phyloP scores from a whole-genome alignment of 768 basidiomycete genomes.

The Leccinum broughii region DNA sequence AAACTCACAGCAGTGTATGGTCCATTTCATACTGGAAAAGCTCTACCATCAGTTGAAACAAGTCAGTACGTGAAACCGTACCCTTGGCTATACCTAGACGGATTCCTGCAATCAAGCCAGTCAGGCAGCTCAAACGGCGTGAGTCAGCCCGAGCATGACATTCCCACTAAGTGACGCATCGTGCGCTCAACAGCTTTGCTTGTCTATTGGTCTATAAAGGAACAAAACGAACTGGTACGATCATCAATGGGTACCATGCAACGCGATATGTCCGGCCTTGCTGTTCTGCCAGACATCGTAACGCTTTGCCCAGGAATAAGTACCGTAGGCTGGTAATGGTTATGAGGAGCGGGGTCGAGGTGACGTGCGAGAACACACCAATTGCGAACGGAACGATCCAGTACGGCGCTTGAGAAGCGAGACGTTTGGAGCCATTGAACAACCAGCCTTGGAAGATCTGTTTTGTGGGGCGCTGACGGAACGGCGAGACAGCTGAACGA shows the following conservation, averaged over 20 bases:
- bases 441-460: conserved; percentile 72
- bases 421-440: conserved; percentile 83
- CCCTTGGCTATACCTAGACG: not conserved
- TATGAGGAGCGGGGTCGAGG: not conserved
- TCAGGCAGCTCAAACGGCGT: not conserved
- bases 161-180: not conserved
- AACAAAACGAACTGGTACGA: not conserved
- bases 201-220: not conserved
- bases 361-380: conserved; percentile 51
- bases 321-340: conserved; percentile 59
- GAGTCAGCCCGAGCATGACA: not conserved
- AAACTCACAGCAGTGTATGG: not conserved
- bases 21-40: not conserved
- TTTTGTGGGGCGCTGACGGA: conserved; percentile 71
- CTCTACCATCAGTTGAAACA: not conserved
- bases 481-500: conserved; percentile 74
- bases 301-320: conserved; percentile 74
- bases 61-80: not conserved
- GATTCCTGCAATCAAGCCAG: not conserved
- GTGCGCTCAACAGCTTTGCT: not conserved
- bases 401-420: conserved; percentile 74
- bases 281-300: conserved; percentile 69
- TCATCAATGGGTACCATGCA: conserved; percentile 27
- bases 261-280: conserved; percentile 68
- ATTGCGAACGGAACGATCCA: conserved; percentile 74